Evolutionary conservation across 2,329 filamentous ascomycete genomes (phyloP), one percentile per base, ranked within the genome.

Genomic region (Penicillium capsulatum): DNA sequence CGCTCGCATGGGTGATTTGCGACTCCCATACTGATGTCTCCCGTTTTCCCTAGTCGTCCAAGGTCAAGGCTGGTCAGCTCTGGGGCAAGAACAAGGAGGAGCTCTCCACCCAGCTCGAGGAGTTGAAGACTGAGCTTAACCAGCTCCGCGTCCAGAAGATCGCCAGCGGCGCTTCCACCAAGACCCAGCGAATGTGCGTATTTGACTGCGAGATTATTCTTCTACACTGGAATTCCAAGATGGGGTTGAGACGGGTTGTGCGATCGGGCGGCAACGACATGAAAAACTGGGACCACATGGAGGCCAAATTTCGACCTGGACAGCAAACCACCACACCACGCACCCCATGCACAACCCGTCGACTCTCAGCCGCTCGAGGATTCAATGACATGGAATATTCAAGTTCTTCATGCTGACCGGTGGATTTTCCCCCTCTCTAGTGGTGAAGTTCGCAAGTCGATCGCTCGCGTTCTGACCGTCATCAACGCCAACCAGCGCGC

Each of bases 11-110:
- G 40, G 32, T 30, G 45, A 40, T 34, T 38, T 38, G 34, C 19
- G 42, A 35, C 33, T 33, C 34, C 19, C 32, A 29, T 48, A 44
- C 55, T 60, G 51, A 60, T 48, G 48, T 38, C 43, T 40, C 50
- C 40, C 32, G 26, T 48, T 44, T 47, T 39, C 46, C 55, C 36
- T 60, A 80, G 76, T 81, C 79, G 71, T 73, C 72, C 61, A 81
- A 82, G 81, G 88, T 98, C 76, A 97, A 96, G 86, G 83, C 91
- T 73, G 81, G 81, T 76, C 81, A 86, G 77, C 88, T 98, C 74
- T 97, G 92, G 92, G 83, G 81, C 78, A 98, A 98, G 88, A 90
- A 81, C 84, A 97, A 97, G 84, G 88, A 95, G 69, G 94, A 98
- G 66, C 81, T 98, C 74, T 81, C 81, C 70, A 94, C 92, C 81